Base-by-base conservation (phyloP, 177 flowering plant genomes). In the Telopea speciosissima region DNA sequence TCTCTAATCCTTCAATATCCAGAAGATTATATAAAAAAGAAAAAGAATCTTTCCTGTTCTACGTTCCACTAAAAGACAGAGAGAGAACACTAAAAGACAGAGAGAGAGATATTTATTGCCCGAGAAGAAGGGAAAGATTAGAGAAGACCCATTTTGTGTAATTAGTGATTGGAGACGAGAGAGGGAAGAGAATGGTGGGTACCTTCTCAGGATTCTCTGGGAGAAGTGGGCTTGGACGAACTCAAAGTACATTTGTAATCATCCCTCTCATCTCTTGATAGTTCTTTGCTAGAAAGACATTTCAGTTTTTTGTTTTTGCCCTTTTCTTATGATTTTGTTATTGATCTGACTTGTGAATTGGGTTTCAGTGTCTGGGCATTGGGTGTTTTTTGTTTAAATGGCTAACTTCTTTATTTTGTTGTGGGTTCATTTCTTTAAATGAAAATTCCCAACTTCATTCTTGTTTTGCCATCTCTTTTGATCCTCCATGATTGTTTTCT, bases 201-300 rank as follows among this genome's bases (percentile, higher is more conserved):
- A 73, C 91, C 78, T 93, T 93, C 76, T 91, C 98, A 2, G 81
- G 87, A 68, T 84, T 93, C 69, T 81, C 90, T 66, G 86, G 62
- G 23, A 69, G 85, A 81, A 72, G 66, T 70, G 82, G 83, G 21
- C 97, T 87, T 82, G 86, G 98, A 58, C 83, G 97, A 9, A 71
- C 89, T 36, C 98, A 89, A 70, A 91, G 95, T 74, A 82, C 92
- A 10, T 67, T 93, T 52, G 97, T 93, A 79, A 86, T 87, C 68
- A 13, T 21, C 40, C 24, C 8, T 21, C 23, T n/a, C n/a, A n/a
- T n/a, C n/a, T n/a, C n/a, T n/a, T n/a, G n/a, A n/a, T n/a, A n/a
- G n/a, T n/a, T n/a, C n/a, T n/a, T n/a, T n/a, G n/a, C n/a, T n/a
- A n/a, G n/a, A n/a, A n/a, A n/a, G n/a, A n/a, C n/a, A n/a, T n/a